Evolutionary conservation across 345 rosid species (phyloP).

Genomic region (Anacardium occidentale): DNA sequence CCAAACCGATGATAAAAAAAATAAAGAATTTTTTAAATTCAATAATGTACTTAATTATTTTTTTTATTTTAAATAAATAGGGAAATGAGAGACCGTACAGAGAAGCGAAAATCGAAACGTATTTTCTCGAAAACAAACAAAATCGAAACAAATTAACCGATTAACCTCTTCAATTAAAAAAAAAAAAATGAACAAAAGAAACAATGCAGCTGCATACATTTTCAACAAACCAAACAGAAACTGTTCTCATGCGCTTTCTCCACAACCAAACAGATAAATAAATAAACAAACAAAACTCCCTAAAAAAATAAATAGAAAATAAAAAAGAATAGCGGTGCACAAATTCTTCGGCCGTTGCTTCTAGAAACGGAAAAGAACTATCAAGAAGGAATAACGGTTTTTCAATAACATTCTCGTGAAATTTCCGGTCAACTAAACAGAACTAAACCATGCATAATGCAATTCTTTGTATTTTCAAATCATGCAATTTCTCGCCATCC

Average conservation of each 20-base stretch:
- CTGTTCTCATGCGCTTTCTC: neutral
- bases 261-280: neutral
- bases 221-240: no score
- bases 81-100: neutral
- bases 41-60: no score
- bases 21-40: no score
- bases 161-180: neutral
- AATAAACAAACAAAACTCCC: neutral
- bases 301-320: no score
- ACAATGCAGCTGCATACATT: neutral
- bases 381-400: neutral
- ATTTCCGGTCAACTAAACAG: neutral
- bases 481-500: no score
- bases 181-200: no score
- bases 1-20: no score
- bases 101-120: neutral
- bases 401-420: neutral
- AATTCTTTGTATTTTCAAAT: no score
- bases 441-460: neutral
- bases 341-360: no score
- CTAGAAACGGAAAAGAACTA: no score
- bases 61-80: no score
- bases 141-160: neutral
- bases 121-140: neutral
- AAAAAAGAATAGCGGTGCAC: no score